Evolutionary conservation across 768 basidiomycete species (phyloP).

Genomic region (Pholiota conissans): DNA sequence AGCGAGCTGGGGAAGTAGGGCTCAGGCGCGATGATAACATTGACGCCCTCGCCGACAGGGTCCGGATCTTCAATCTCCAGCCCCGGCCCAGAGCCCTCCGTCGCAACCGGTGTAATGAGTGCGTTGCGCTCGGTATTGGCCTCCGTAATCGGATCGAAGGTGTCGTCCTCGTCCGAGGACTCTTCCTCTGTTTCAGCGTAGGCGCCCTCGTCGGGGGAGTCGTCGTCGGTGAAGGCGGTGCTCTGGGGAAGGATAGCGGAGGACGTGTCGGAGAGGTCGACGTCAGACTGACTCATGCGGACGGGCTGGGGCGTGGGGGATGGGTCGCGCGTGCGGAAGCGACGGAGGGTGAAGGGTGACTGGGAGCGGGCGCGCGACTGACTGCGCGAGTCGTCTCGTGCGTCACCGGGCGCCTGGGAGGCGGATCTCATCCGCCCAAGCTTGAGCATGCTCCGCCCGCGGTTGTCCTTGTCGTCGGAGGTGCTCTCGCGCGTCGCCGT

Average conservation of each 20-base stretch:
- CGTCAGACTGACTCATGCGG: constrained; percentile 61
- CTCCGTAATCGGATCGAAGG: constrained; percentile 80
- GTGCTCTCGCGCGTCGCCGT: constrained; percentile 43
- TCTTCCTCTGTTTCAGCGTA: constrained; percentile 62
- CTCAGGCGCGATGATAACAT: constrained; percentile 81
- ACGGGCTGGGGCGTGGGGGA: constrained; percentile 59
- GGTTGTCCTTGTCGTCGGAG: constrained; percentile 48
- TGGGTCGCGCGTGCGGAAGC: constrained; percentile 58
- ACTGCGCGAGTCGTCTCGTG: constrained; percentile 37
- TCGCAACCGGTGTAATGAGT: constrained; percentile 36
- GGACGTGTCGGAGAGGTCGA: constrained; percentile 56
- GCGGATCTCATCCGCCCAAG: constrained; percentile 47
- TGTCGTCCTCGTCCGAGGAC: constrained; percentile 58
- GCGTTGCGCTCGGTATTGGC: constrained; percentile 88
- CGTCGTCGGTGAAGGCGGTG: constrained; percentile 58
- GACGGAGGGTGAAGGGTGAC: constrained; percentile 78
- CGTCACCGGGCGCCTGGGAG: constrained; percentile 43
- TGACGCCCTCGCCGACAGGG: constrained; percentile 90
- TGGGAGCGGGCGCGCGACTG: constrained; percentile 67
- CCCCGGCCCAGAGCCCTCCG: constrained; percentile 29
- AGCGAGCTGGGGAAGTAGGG: constrained; percentile 80
- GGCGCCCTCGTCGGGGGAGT: constrained; percentile 65
- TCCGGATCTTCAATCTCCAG: constrained; percentile 69
- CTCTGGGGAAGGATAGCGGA: constrained; percentile 59
- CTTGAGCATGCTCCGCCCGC: constrained; percentile 54